Evolutionary conservation across 495 filamentous ascomycete genomes (phyloP).

Genomic region (Sordaria brevicollis): DNA sequence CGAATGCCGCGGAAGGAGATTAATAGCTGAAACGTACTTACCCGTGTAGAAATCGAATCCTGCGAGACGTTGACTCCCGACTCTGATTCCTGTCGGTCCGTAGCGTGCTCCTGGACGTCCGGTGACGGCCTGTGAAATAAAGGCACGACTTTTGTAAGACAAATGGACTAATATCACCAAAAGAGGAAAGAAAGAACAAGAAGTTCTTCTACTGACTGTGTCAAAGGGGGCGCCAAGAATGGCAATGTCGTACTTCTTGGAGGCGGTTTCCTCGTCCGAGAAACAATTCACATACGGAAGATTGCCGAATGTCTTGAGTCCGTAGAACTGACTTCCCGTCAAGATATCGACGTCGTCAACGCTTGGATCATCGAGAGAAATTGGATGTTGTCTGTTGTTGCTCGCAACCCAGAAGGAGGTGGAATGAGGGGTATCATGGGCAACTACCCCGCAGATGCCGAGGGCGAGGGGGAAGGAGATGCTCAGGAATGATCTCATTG

Average conservation of each 20-base stretch:
- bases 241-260: conserved; percentile 62
- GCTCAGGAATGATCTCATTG: background rate
- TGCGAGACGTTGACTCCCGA: conserved; percentile 40
- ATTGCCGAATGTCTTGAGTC: conserved; percentile 68
- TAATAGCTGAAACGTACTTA: background rate
- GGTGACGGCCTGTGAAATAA: background rate
- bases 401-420: background rate
- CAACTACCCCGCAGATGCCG: background rate
- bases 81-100: conserved; percentile 70
- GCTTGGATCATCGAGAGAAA: background rate
- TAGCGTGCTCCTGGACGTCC: conserved; percentile 68
- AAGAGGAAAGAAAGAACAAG: background rate
- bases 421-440: background rate
- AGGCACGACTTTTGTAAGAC: background rate
- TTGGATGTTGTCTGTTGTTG: background rate
- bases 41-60: conserved; percentile 24
- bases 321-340: conserved; percentile 14
- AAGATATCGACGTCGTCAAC: background rate
- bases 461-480: background rate
- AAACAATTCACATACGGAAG: conserved; percentile 72
- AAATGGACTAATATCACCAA: background rate
- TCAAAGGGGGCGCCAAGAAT: conserved; percentile 59
- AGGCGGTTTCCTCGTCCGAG: conserved; percentile 46
- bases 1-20: background rate
- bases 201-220: conserved; percentile 31